Conservation (phyloP, 2,329 filamentous ascomycete genomes). For the Aspergillus fischeri region DNA sequence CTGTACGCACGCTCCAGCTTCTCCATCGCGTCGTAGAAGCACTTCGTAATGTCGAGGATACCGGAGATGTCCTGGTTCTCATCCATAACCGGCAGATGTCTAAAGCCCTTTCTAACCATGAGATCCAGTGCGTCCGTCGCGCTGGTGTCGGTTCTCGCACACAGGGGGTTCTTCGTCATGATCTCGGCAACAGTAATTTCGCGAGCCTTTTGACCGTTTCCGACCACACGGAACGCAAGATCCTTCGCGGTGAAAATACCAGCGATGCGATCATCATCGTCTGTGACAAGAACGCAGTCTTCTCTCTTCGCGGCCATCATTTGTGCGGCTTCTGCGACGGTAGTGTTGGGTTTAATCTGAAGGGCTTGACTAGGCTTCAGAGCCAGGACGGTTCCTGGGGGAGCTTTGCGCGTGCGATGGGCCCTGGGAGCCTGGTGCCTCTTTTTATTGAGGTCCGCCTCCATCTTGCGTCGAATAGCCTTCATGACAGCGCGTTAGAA, state of each 20-base stretch:
- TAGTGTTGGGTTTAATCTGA: constrained; percentile 93
- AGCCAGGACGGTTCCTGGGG: constrained; percentile 91
- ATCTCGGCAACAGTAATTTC: constrained; percentile 94
- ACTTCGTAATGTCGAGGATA: constrained; percentile 97
- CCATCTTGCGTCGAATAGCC: constrained; percentile 96
- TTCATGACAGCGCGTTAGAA: constrained; percentile 34
- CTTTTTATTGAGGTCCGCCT: constrained; percentile 97
- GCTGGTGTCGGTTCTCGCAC: constrained; percentile 94
- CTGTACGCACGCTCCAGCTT: constrained; percentile 97
- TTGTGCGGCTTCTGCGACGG: constrained; percentile 92
- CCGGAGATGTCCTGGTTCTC: constrained; percentile 99
- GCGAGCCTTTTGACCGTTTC: constrained; percentile 80
- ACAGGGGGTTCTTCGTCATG: constrained; percentile 99
- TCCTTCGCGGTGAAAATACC: constrained; percentile 99
- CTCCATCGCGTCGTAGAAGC: constrained; percentile 99
- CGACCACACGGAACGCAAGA: constrained; percentile 93
- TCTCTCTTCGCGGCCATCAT: constrained; percentile 98
- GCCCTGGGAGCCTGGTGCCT: constrained; percentile 74
- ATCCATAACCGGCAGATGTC: constrained; percentile 97
- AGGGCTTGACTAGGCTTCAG: constrained; percentile 92
- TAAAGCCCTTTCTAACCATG: constrained; percentile 97
- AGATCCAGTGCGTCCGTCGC: constrained; percentile 95
- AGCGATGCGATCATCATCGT: constrained; percentile 95
- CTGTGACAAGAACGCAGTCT: constrained; percentile 95
- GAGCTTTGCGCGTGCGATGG: constrained; percentile 84